A percentile compares a stretch with the other conserved stretches of the same genome.
Conservation (phyloP, 495 filamentous ascomycete species). For the Neurospora sp. region DNA sequence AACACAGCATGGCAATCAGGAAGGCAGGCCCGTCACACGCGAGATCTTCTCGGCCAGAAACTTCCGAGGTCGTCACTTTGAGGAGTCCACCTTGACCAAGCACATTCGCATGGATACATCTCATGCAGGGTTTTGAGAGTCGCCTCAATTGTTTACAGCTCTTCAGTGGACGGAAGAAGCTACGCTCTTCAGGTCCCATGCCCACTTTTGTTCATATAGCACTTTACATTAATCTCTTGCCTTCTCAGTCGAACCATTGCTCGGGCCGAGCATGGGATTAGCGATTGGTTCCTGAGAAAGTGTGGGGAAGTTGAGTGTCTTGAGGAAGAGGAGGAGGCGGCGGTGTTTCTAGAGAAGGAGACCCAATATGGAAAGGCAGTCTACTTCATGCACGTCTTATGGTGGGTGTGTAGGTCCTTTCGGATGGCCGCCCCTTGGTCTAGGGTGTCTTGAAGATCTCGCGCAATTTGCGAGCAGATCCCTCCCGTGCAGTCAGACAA, state of each 20-base stretch:
- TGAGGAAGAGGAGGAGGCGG: neutral
- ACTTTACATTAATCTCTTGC: slow-evolving; percentile 18
- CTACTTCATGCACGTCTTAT: neutral
- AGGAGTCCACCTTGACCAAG: neutral
- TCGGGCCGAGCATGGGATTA: slow-evolving; percentile 19
- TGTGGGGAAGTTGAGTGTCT: slow-evolving; percentile 19
- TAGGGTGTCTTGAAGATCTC: neutral
- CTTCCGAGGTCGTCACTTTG: slow-evolving; percentile 24
- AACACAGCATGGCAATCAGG: slow-evolving; percentile 29
- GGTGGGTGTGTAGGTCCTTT: neutral
- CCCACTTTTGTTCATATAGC: slow-evolving; percentile 21
- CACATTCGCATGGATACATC: neutral
- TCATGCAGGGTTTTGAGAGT: neutral
- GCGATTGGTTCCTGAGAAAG: slow-evolving; percentile 9
- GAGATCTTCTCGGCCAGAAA: slow-evolving; percentile 30
- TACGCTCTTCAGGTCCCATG: slow-evolving; percentile 18
- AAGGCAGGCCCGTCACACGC: slow-evolving; percentile 36
- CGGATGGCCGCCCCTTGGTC: neutral
- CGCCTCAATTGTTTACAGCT: neutral
- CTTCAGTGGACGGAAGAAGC: neutral
- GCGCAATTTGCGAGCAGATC: neutral
- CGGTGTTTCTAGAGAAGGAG: neutral
- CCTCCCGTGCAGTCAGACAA: neutral
- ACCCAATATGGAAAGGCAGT: neutral
- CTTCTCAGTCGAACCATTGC: slow-evolving; percentile 16